Percentiles rank a stretch among this genome's conserved stretches.
Evolutionary conservation across 805 yeast genomes (phyloP).

Genomic region (Schwanniomyces sp.): DNA sequence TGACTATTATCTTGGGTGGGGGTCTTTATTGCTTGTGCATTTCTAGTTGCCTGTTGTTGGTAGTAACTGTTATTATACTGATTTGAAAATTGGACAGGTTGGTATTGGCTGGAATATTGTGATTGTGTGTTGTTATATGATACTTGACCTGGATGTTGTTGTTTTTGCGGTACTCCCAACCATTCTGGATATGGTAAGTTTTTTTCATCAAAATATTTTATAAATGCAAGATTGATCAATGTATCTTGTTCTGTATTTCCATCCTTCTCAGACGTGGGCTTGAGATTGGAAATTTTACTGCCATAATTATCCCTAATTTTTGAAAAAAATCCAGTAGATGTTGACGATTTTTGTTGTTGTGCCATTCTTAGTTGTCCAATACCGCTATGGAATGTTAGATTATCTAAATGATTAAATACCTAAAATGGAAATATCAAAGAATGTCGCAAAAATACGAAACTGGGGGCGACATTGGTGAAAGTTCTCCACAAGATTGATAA

Average conservation of each 20-base stretch:
- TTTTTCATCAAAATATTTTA: constrained; percentile 32
- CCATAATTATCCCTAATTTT: constrained; percentile 38
- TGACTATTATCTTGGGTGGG: background rate
- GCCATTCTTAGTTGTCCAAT: background rate
- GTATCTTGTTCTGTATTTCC: constrained; percentile 39
- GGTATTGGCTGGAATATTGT: constrained; percentile 15
- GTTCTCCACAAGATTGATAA: background rate
- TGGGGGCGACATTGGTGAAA: background rate
- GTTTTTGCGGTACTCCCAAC: constrained; percentile 33
- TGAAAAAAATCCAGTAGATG: constrained; percentile 23
- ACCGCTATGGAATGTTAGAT: background rate
- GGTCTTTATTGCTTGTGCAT: constrained; percentile 2
- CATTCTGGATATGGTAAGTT: constrained; percentile 42
- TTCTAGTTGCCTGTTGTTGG: constrained; percentile 2
- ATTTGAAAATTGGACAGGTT: constrained; percentile 26
- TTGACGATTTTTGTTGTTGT: background rate
- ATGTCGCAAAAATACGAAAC: background rate
- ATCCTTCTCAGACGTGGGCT: constrained; percentile 37
- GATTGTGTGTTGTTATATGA: constrained; percentile 5
- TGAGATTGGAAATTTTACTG: constrained; percentile 35
- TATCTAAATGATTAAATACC: background rate
- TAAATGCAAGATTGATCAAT: constrained; percentile 43
- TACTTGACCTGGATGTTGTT: constrained; percentile 1
- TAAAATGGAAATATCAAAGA: background rate
- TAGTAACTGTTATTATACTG: constrained; percentile 11